Conservation (phyloP, 495 filamentous ascomycete genomes). For the Amniculicola lignicola region DNA sequence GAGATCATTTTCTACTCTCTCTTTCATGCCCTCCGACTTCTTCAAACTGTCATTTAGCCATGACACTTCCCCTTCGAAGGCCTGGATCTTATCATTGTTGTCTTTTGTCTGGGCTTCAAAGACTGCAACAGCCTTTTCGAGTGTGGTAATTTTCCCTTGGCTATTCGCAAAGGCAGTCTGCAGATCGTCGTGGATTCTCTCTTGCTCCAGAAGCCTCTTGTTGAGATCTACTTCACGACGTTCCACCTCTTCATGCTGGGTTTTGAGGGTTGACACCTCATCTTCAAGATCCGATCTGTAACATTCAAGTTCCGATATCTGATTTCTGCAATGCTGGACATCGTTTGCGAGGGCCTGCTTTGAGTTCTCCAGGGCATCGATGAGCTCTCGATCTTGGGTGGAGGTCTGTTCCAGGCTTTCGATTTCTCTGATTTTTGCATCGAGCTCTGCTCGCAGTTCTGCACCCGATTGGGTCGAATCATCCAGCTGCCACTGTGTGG, state of each 20-base stretch:
- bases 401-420: constrained; percentile 6
- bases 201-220: neutral
- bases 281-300: constrained; percentile 12
- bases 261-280: neutral
- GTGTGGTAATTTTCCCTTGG: neutral
- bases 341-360: constrained; percentile 12
- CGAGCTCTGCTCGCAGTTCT: constrained; percentile 16
- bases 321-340: neutral
- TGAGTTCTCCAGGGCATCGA: constrained; percentile 11
- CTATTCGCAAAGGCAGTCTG: neutral
- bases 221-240: neutral
- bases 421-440: constrained; percentile 19
- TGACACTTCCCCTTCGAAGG: constrained; percentile 9
- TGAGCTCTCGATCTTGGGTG: neutral
- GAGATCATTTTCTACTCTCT: constrained; percentile 12
- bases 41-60: constrained; percentile 11
- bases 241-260: neutral
- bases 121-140: neutral
- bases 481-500: constrained; percentile 14
- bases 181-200: neutral
- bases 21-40: constrained; percentile 4
- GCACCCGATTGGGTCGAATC: constrained; percentile 12
- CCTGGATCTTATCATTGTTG: constrained; percentile 5
- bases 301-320: constrained; percentile 20
- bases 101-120: neutral